A percentile compares a stretch with the other conserved stretches of the same genome.
These are phyloP conservation scores for Leucosporidium yakuticum DNA, from an alignment of 768 basidiomycete species.

Conservation along the genomic window DNA sequence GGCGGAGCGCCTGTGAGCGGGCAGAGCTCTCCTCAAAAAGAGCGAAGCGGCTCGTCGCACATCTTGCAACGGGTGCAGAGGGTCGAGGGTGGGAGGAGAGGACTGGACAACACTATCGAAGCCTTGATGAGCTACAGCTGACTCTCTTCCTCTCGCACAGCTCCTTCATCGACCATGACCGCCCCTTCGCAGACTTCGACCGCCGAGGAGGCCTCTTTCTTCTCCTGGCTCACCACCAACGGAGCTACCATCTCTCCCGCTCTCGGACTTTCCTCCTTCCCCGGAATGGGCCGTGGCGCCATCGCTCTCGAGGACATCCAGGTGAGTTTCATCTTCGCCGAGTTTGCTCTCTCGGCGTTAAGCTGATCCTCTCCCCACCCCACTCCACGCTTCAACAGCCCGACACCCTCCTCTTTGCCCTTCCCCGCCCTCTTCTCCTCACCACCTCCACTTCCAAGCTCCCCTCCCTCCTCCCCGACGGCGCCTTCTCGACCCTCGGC, in stretches of 20 bases:
- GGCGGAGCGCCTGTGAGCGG: too few relatives aligned
- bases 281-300: slow-evolving; percentile 59
- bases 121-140: too few relatives aligned
- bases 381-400: slow-evolving; percentile 48
- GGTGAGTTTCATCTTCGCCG: slow-evolving; percentile 45
- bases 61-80: too few relatives aligned
- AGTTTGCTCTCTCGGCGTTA: neutral
- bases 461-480: slow-evolving; percentile 54
- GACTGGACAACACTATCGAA: too few relatives aligned
- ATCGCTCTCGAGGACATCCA: slow-evolving; percentile 68
- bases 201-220: slow-evolving; percentile 18
- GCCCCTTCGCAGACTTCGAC: neutral
- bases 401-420: slow-evolving; percentile 68
- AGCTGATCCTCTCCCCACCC: neutral
- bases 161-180: neutral
- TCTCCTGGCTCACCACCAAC: slow-evolving; percentile 37
- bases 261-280: slow-evolving; percentile 40
- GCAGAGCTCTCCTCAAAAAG: too few relatives aligned
- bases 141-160: neutral
- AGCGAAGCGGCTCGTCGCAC: too few relatives aligned
- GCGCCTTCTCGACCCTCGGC: slow-evolving; percentile 61
- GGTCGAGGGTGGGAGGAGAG: too few relatives aligned
- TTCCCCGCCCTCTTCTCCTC: slow-evolving; percentile 70
- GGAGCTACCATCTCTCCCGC: slow-evolving; percentile 30
- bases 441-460: slow-evolving; percentile 71